These are phyloP conservation scores for Colletotrichum tropicale DNA, from an alignment of 2,329 filamentous ascomycete species.

Conservation along the genomic window DNA sequence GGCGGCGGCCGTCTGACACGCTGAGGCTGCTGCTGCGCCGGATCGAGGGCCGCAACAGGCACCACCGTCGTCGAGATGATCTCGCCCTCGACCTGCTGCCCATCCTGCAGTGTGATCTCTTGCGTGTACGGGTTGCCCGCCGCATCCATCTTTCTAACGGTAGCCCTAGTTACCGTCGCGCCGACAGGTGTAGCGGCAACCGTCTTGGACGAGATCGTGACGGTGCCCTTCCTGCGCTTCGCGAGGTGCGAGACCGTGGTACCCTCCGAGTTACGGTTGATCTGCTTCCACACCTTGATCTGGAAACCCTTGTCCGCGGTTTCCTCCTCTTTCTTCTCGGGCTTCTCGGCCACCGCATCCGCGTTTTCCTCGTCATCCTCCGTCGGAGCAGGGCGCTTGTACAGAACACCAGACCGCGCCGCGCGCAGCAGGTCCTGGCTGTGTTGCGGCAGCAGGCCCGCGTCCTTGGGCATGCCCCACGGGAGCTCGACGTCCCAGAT, in stretches of 20 bases:
- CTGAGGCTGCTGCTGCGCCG: constrained; percentile 43
- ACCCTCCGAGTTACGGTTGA: constrained; percentile 62
- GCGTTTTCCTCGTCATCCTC: constrained; percentile 64
- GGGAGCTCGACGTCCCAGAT: constrained; percentile 79
- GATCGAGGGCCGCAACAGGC: constrained; percentile 59
- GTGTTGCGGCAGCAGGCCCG: constrained; percentile 75
- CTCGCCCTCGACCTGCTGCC: constrained; percentile 81
- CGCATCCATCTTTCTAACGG: constrained; percentile 78
- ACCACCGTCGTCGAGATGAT: constrained; percentile 69
- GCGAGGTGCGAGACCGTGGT: constrained; percentile 59
- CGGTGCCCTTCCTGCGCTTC: constrained; percentile 64
- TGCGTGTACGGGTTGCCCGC: constrained; percentile 84
- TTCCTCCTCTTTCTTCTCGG: constrained; percentile 69
- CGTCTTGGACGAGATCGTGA: constrained; percentile 61
- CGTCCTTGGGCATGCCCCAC: constrained; percentile 84
- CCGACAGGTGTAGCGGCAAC: constrained; percentile 46
- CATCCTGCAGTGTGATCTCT: constrained; percentile 81
- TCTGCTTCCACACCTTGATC: constrained; percentile 65
- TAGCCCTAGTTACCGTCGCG: constrained; percentile 75
- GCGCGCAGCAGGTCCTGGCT: constrained; percentile 84
- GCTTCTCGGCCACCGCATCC: constrained; percentile 54
- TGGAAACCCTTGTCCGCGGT: constrained; percentile 56
- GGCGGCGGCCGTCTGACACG: constrained; percentile 71
- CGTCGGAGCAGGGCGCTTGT: constrained; percentile 70
- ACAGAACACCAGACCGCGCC: constrained; percentile 77